A percentile compares a stretch with the other conserved stretches of the same genome.
Evolutionary conservation across 2,329 filamentous ascomycete genomes (phyloP).

Genomic region (Pseudocercospora pini-densiflorae): DNA sequence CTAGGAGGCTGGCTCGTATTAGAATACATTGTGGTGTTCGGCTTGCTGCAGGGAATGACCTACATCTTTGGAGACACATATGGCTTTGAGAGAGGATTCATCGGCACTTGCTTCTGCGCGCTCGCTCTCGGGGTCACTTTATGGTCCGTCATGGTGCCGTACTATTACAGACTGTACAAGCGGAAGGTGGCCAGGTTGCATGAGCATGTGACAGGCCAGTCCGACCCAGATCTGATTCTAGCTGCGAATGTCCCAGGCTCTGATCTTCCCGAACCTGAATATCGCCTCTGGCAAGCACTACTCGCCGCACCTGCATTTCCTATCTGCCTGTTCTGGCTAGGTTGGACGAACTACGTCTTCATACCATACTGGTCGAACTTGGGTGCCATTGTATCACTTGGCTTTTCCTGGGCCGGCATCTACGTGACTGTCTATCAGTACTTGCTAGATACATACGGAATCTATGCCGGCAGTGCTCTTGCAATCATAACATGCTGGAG

Average conservation of each 20-base stretch:
- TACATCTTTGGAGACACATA: constrained; percentile 53
- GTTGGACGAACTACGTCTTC: constrained; percentile 49
- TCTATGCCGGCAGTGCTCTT: constrained; percentile 49
- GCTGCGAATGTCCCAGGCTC: constrained; percentile 24
- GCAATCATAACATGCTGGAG: constrained; percentile 41
- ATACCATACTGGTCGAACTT: constrained; percentile 55
- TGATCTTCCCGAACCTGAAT: constrained; percentile 39
- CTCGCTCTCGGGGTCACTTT: constrained; percentile 46
- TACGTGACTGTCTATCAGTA: constrained; percentile 46
- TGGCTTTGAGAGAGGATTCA: constrained; percentile 47
- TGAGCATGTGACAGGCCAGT: constrained; percentile 18
- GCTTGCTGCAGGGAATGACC: constrained; percentile 57
- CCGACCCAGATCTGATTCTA: constrained; percentile 7
- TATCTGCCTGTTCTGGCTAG: constrained; percentile 57
- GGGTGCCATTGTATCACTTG: constrained; percentile 49
- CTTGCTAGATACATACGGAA: constrained; percentile 47
- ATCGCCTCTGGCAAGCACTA: constrained; percentile 50
- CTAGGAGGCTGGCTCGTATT: constrained; percentile 57
- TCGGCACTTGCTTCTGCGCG: constrained; percentile 51
- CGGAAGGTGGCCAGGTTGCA: constrained; percentile 33
- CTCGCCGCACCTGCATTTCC: constrained; percentile 50
- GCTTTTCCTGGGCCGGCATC: constrained; percentile 53
- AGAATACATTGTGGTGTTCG: constrained; percentile 59
- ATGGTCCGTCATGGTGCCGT: constrained; percentile 21
- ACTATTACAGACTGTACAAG: constrained; percentile 26